A percentile compares a stretch with the other conserved stretches of the same genome.
Conservation (phyloP, 2,329 filamentous ascomycete species). For the Shiraia bambusicola region DNA sequence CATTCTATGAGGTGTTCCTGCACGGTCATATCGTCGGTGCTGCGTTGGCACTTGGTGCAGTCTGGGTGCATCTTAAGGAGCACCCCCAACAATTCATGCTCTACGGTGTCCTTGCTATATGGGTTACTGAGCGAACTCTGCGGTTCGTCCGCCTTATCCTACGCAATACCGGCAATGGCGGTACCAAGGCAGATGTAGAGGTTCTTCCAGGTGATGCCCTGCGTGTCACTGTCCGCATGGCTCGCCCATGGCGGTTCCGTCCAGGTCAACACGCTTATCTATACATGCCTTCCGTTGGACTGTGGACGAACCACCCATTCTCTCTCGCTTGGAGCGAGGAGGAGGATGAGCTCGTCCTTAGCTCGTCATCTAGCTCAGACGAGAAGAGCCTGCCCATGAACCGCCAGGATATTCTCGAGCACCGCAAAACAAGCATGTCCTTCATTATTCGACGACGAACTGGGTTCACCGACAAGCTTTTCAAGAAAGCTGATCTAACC, state of each 20-base stretch:
- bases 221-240: constrained; percentile 71
- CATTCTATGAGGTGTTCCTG: constrained; percentile 79
- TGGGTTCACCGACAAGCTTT: constrained; percentile 83
- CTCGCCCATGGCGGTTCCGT: constrained; percentile 73
- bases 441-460: constrained; percentile 86
- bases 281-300: constrained; percentile 71
- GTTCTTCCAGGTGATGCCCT: constrained; percentile 74
- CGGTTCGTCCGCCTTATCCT: constrained; percentile 64
- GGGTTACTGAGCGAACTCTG: constrained; percentile 63
- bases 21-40: constrained; percentile 68
- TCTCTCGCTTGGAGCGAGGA: constrained; percentile 78
- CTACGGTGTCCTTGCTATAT: constrained; percentile 64
- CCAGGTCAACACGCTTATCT: constrained; percentile 79
- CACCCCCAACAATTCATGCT: constrained; percentile 62
- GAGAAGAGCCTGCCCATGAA: constrained; percentile 53
- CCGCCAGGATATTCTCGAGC: constrained; percentile 54
- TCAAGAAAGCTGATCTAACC: constrained; percentile 62
- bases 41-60: constrained; percentile 59
- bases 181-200: constrained; percentile 70
- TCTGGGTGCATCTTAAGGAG: constrained; percentile 65
- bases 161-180: constrained; percentile 66
- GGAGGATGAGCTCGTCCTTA: constrained; percentile 43
- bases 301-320: constrained; percentile 77
- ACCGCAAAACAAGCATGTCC: constrained; percentile 63
- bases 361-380: constrained; percentile 23